Evolutionary conservation across 192 early-diverging fungal species (phyloP), one percentile per base, ranked within the genome.

Genomic region (Backusella tarrabulga): DNA sequence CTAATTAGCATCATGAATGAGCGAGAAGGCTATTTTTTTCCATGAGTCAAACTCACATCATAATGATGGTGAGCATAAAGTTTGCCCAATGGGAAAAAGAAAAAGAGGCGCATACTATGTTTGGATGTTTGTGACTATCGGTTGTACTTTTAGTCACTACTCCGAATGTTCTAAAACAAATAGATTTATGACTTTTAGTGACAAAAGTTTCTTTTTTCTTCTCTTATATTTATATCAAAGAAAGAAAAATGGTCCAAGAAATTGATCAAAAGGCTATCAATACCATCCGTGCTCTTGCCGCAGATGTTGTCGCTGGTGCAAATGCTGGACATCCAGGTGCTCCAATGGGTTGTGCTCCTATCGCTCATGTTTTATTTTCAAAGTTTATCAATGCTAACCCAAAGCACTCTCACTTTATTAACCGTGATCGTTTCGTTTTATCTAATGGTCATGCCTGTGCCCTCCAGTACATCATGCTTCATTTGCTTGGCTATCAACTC

Each of bases 401-500:
- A 72, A 88, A 89, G 81, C 90, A 97, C 85, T 94, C 95, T 76
- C 79, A 91, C 70, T 98, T 97, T 96, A 81, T 94, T 77, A 97
- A 96, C 85, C 94, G 96, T 67, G 97, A 99, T 83, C 96, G 98
- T 41, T 99, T 99, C 73, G 92, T 99, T 15, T 88, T 99, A 72
- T 98, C 97, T 67, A 98, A 98, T 85, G 98, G 98, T 32, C 98
- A 99, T 85, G 98, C 83, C 15, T 97, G 97, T 80, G 95, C 91
- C 3, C 86, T 99, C 75, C 94, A 95, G 81, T 99, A 99, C 83
- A 89, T 93, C 56, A 82, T 96, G 71, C 88, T 95, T 73, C 98
- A 99, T 86, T 82, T 99, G 70, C 72, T 91, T 36, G 97, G 97
- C 14, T 97, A 93, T 88, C 91, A 97, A 68, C 80, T 98, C 23